phyloP scores from a whole-genome alignment of 2,329 filamentous ascomycete genomes.

The Penicillium concentricum region DNA sequence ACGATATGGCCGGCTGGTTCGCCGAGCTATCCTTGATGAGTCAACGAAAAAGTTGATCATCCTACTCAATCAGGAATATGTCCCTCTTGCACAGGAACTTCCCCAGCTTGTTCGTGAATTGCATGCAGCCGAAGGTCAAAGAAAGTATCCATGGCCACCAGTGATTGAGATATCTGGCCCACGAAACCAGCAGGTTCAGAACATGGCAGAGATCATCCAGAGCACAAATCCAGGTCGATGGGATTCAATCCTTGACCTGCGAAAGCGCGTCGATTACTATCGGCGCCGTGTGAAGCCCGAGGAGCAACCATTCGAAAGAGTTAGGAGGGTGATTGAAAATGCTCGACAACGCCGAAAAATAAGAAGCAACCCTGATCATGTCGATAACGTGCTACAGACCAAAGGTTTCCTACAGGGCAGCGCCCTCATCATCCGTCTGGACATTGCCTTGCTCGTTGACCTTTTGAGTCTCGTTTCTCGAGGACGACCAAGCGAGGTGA shows the following conservation, averaged over 20 bases:
- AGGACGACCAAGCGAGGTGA: neutral
- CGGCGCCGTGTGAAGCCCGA: constrained; percentile 31
- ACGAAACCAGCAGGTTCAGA: constrained; percentile 26
- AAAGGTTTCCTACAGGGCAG: constrained; percentile 45
- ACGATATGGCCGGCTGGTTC: constrained; percentile 63
- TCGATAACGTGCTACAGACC: constrained; percentile 35
- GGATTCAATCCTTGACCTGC: constrained; percentile 28
- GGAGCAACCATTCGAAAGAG: constrained; percentile 42
- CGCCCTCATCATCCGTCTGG: constrained; percentile 50
- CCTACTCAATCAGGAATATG: constrained; percentile 48
- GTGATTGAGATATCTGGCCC: constrained; percentile 11
- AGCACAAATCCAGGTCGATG: constrained; percentile 24
- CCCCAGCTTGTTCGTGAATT: constrained; percentile 26
- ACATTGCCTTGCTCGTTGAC: constrained; percentile 50
- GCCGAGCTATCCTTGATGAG: constrained; percentile 61
- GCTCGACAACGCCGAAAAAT: constrained; percentile 28
- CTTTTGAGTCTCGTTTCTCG: constrained; percentile 31
- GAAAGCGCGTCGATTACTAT: constrained; percentile 31
- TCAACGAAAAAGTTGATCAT: constrained; percentile 64
- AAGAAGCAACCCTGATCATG: constrained; percentile 23
- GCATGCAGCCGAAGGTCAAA: constrained; percentile 5
- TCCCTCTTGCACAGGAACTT: constrained; percentile 41
- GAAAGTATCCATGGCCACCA: neutral
- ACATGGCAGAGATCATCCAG: constrained; percentile 20
- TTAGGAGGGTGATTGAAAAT: constrained; percentile 37